Evolutionary conservation across 495 filamentous ascomycete genomes (phyloP), one percentile per base, ranked within the genome.

Genomic region (Penicillium turbatum): DNA sequence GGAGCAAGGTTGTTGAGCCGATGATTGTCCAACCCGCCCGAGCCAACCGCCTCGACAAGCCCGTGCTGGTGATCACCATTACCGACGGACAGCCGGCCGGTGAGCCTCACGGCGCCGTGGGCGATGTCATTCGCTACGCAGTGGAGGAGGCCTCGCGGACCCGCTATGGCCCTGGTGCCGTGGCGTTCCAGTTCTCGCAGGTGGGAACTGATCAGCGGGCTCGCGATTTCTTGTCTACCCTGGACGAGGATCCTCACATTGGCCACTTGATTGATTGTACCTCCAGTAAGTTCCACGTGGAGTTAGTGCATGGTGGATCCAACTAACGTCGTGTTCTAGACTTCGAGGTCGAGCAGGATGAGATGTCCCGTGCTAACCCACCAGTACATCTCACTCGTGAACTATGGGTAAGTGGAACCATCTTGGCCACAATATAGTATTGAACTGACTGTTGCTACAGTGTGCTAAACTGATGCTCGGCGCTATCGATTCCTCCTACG

Each of bases 171-270:
- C 67, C 68, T 11, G 78, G 78, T 53, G 81, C 80, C 3, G 65
- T 87, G 37, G 72, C 78, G 2, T 88, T 88, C 74, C 84, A 88
- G 59, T 88, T 89, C 63, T 84, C 86, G 7, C 86, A 89, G 61
- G 85, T 89, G 41, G 86, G 86, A 54, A 86, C 85, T 53, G 86
- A 89, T 59, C 67, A 75, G 59, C 76, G 79, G 46, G 86, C 86
- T 8, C 78, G 80, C 29, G 79, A 82, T 40, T 89, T 87, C 69
- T 70, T 89, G 24, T 65, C 65, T 8, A 74, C 76, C 41, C 71
- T 89, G 12, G 86, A 89, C 57, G 77, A 79, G 41, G 83, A 89
- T 54, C 82, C 83, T 21, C 59, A 64, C 15, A 77, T 89, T 61
- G 86, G 86, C 19, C 56, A 65, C 7, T 62, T 87, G 63, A 79